Base-by-base conservation (phyloP, 116 monocot species). In the Zostera marina region DNA sequence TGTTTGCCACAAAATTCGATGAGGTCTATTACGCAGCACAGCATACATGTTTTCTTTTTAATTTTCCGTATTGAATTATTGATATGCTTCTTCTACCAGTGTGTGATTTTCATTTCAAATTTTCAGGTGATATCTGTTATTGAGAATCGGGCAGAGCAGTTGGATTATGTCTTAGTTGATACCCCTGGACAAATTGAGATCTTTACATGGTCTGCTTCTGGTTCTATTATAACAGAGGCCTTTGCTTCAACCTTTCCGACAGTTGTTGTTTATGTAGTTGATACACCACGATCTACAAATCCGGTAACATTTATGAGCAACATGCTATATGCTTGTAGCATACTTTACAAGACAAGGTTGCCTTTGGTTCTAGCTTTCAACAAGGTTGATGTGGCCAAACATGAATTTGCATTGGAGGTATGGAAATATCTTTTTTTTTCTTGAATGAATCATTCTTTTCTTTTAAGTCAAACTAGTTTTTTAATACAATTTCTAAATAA, bases 161-260 rank as follows among this genome's bases (percentile, higher is more conserved):
- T 94, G 41, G 94, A 94, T 68, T 94, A 88, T 70, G 94, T 94
- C 40, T 58, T 94, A 63, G 94, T 94, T 20, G 94, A 94, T 53
- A 94, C 94, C 9, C 94, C 94, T 7, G 94, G 94, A 15, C 94
- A 94, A 63, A 94, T 94, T 69, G 94, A 94, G 68, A 94, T 94
- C 47, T 94, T 94, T 53, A 94, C 94, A 13, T 88, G 94, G 94
- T 88, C 94, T 9, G 94, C 94, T 17, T 94, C 94, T 13, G 94
- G 94, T 54, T 88, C 94, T 13, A 94, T 94, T 26, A 88, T 94
- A 9, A 94, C 88, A 0, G 94, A 94, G 61, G 84, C 88, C 13
- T 94, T 94, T 72, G 88, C 94, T 58, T 94, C 94, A 1, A 94
- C 94, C 0, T 94, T 94, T 70, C 94, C 94, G 0, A 94, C 94